phyloP scores from a whole-genome alignment of 2,329 filamentous ascomycete species.

The Graphilbum sp. region DNA sequence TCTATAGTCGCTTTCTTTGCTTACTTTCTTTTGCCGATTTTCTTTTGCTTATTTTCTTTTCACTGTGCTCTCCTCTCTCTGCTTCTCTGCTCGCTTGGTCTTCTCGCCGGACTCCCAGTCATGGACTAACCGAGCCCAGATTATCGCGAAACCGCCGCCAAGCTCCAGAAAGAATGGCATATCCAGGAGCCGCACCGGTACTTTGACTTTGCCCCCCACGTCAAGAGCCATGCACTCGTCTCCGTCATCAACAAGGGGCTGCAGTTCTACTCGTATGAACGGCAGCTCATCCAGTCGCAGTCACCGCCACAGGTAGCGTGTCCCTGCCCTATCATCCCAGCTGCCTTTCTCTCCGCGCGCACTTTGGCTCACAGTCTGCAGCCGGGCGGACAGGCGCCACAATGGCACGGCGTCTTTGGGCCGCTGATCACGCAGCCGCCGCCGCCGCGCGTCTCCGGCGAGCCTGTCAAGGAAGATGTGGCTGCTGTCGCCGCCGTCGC shows the following conservation, averaged over 20 bases:
- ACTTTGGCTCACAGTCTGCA: constrained; percentile 29
- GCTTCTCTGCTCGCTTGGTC: neutral
- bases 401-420: constrained; percentile 39
- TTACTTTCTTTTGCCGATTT: neutral
- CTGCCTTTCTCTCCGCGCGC: constrained; percentile 25
- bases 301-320: neutral
- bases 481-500: neutral
- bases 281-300: constrained; percentile 26
- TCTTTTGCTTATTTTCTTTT: neutral
- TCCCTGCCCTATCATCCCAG: constrained; percentile 8
- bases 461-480: neutral
- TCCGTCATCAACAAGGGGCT: constrained; percentile 47
- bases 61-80: neutral
- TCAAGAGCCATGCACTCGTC: constrained; percentile 48
- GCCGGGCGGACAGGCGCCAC: constrained; percentile 24
- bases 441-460: constrained; percentile 18
- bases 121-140: too few species aligned
- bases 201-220: constrained; percentile 47
- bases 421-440: constrained; percentile 31
- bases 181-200: constrained; percentile 44
- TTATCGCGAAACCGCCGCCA: constrained; percentile 51
- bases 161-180: constrained; percentile 54
- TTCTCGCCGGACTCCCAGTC: too few species aligned
- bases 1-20: constrained; percentile 1
- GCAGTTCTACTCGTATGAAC: constrained; percentile 41